Evolutionary conservation across 2,329 filamentous ascomycete genomes (phyloP).

Genomic region (Lizonia empirigonia): DNA sequence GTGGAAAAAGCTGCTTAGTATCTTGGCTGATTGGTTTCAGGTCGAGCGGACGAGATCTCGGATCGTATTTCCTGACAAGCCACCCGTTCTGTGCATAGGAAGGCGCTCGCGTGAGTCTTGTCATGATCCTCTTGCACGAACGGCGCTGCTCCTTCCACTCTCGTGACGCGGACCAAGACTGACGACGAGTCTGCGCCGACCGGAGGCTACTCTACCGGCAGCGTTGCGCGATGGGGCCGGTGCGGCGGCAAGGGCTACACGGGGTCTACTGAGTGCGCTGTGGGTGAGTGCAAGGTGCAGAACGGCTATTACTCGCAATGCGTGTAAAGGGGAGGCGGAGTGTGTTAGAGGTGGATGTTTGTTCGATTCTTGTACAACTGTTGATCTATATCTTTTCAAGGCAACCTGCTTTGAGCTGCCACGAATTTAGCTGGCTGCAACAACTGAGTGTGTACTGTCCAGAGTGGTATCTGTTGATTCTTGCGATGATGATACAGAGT

Average conservation of each 20-base stretch:
- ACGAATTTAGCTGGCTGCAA: too few relatives aligned
- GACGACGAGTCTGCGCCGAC: slow-evolving; percentile 5
- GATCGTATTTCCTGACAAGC: background rate
- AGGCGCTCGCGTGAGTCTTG: slow-evolving; percentile 3
- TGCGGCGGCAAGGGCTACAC: slow-evolving; percentile 51
- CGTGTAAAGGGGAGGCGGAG: background rate
- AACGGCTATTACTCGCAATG: slow-evolving; percentile 55
- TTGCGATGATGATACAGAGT: background rate
- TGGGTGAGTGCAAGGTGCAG: slow-evolving; percentile 44
- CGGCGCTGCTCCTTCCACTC: slow-evolving; percentile 2
- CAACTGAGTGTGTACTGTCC: too few relatives aligned
- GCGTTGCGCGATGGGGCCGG: slow-evolving; percentile 35
- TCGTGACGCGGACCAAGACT: slow-evolving; percentile 7
- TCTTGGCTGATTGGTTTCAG: slow-evolving; percentile 6
- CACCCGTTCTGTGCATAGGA: slow-evolving; percentile 1
- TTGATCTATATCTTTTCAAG: too few relatives aligned
- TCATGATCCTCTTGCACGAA: slow-evolving; percentile 2
- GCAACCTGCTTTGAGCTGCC: too few relatives aligned
- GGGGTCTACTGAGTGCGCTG: slow-evolving; percentile 47
- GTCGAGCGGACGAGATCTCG: background rate
- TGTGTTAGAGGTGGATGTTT: background rate
- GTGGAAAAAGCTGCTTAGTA: background rate
- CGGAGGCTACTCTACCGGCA: slow-evolving; percentile 7
- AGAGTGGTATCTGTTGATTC: background rate
- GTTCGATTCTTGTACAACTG: background rate